These are phyloP conservation scores for Lecanosticta acicola DNA, from an alignment of 2,329 filamentous ascomycete genomes.

Conservation along the genomic window DNA sequence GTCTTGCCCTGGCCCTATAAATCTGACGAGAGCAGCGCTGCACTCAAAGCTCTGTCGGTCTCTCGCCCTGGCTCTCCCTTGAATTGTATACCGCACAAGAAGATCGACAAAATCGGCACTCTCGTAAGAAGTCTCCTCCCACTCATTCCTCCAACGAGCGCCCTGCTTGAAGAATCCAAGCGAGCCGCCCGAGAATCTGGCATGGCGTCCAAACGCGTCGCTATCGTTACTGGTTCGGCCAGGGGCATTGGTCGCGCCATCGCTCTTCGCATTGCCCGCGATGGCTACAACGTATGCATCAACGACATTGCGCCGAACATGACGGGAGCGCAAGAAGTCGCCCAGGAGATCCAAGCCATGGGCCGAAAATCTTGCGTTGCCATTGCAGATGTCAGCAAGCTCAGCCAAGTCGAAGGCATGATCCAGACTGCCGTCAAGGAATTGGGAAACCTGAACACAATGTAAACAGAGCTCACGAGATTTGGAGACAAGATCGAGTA, in stretches of 20 bases:
- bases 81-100: too few relatives aligned
- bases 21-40: too few relatives aligned
- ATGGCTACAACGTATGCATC: conserved; percentile 62
- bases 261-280: conserved; percentile 57
- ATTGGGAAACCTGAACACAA: conserved; percentile 49
- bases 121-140: not conserved
- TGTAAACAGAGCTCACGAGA: conserved; percentile 32
- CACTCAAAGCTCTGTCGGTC: too few relatives aligned
- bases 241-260: conserved; percentile 53
- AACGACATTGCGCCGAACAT: conserved; percentile 56
- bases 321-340: conserved; percentile 47
- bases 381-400: conserved; percentile 57
- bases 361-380: conserved; percentile 52
- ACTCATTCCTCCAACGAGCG: not conserved
- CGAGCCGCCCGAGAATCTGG: not conserved
- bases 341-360: conserved; percentile 47
- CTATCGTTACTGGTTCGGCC: conserved; percentile 34
- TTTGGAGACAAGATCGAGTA: too few relatives aligned
- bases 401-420: conserved; percentile 49
- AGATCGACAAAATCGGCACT: too few relatives aligned
- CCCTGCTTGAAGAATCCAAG: not conserved
- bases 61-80: too few relatives aligned
- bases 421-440: conserved; percentile 49
- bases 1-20: too few relatives aligned
- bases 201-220: conserved; percentile 14